phyloP scores from a whole-genome alignment of 768 basidiomycete genomes.

The Multifurca ochricompacta region DNA sequence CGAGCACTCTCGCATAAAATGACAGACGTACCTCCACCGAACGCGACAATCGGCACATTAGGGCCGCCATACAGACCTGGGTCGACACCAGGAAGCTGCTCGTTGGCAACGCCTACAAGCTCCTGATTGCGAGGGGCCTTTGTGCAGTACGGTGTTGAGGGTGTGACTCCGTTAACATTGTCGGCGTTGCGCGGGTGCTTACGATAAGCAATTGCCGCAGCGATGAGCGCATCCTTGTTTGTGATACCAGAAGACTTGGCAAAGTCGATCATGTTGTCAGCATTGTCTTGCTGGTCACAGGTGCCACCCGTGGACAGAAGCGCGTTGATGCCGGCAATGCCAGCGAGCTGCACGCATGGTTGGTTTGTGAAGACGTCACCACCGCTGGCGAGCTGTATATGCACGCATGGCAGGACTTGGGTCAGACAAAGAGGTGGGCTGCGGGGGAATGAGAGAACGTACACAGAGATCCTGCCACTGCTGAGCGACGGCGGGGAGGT shows the following conservation, averaged over 20 bases:
- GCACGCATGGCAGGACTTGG: too few species aligned
- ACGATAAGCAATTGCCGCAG: slow-evolving; percentile 37
- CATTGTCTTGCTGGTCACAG: slow-evolving; percentile 42
- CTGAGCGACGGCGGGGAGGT: slow-evolving; percentile 33
- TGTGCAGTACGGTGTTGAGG: slow-evolving; percentile 47
- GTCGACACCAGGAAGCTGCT: slow-evolving; percentile 46
- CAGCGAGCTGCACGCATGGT: slow-evolving; percentile 38
- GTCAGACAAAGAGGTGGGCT: background rate
- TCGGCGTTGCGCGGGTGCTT: slow-evolving; percentile 37
- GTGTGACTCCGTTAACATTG: slow-evolving; percentile 34
- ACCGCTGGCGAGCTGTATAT: slow-evolving; percentile 28
- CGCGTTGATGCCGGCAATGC: slow-evolving; percentile 35
- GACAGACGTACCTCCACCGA: slow-evolving; percentile 33
- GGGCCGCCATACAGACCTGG: slow-evolving; percentile 47
- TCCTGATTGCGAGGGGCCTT: slow-evolving; percentile 43
- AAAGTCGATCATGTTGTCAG: slow-evolving; percentile 45
- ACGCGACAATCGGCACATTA: slow-evolving; percentile 38
- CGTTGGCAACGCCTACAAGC: slow-evolving; percentile 43
- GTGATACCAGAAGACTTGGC: slow-evolving; percentile 37
- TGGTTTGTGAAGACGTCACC: slow-evolving; percentile 34
- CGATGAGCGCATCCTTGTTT: slow-evolving; percentile 35
- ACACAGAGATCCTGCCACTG: slow-evolving; percentile 40
- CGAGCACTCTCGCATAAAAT: background rate
- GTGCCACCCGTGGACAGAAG: slow-evolving; percentile 39
- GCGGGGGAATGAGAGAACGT: background rate